A percentile compares a stretch with the other conserved stretches of the same genome.
Evolutionary conservation across 805 yeast species (phyloP).

Genomic region (Lipomyces sp.): DNA sequence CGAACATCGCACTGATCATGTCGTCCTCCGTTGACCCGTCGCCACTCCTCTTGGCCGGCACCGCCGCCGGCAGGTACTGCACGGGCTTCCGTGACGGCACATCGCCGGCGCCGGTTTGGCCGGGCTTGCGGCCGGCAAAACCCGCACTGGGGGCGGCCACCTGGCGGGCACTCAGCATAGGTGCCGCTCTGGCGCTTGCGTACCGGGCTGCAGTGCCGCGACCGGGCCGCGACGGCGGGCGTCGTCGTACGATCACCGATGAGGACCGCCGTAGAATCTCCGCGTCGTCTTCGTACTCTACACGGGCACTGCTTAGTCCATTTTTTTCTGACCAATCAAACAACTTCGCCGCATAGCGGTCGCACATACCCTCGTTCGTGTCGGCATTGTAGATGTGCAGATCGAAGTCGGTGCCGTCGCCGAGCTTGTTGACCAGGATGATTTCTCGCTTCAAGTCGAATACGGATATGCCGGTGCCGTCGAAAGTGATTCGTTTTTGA

Average conservation of each 20-base stretch:
- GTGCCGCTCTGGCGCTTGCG: constrained; percentile 42
- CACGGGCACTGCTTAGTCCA: not conserved
- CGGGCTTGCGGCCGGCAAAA: not conserved
- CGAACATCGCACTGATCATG: constrained; percentile 83
- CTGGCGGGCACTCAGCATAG: too few species aligned
- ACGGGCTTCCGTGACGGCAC: too few species aligned
- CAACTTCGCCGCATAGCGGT: too few species aligned
- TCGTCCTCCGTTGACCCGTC: constrained; percentile 63
- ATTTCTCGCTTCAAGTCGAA: constrained; percentile 93
- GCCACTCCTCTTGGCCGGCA: constrained; percentile 1
- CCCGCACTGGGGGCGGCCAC: constrained; percentile 2
- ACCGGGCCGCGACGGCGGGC: constrained; percentile 58
- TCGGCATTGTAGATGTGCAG: constrained; percentile 68
- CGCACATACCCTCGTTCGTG: constrained; percentile 46
- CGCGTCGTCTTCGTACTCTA: constrained; percentile 81
- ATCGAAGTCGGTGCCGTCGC: constrained; percentile 82
- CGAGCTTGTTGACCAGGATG: constrained; percentile 71
- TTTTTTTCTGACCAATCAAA: not conserved
- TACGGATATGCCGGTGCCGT: constrained; percentile 94
- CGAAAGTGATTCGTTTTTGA: constrained; percentile 76
- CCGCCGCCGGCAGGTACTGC: not conserved
- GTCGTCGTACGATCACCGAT: constrained; percentile 70
- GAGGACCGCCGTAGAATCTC: constrained; percentile 88
- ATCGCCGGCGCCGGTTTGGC: too few species aligned
- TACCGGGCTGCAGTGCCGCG: constrained; percentile 57